Evolutionary conservation across 768 basidiomycete genomes (phyloP), one percentile per base, ranked within the genome.

Genomic region (Calocybe indica): DNA sequence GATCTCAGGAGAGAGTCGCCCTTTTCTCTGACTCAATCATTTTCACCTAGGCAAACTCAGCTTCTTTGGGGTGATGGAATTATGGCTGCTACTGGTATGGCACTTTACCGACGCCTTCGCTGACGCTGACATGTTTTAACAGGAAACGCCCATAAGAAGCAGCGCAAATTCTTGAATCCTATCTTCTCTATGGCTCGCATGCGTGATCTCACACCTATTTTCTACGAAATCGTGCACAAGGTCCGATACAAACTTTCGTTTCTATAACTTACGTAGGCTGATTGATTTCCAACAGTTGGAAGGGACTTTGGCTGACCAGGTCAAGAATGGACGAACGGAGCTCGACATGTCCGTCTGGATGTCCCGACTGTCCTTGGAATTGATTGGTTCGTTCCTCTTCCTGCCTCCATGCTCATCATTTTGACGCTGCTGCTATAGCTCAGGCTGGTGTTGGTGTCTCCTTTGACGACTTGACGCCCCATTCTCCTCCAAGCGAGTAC

Each of bases 401-500:
- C 22, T 22, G 4, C 1, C 1, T 22, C 22, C 22, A 1, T 22
- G 22, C 22, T 22, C 22, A 22, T 22, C 1, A 22, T 22, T 22
- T 22, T 22, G 22, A 22, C 22, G 22, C 22, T 22, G 22, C 22
- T 22, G 22, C 22, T 22, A 22, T 4, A 22, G 22, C 22, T 7
- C 55, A 53, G 33, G 51, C 53, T 7, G 55, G 57, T 13, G 49
- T 56, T 41, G 55, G 55, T 29, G 54, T 46, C 15, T 52, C 51
- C 5, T 54, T 58, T 13, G 55, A 55, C 37, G 13, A 52, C 10
- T 37, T 56, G 3, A 55, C 49, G 9, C 63, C 65, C 32, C 64
- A 67, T 37, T 40, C 52, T 9, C 41, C 47, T 5, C 49, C 52
- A 0, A 66, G 64, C 55, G 66, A 58, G 34, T 74, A 67, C 43